Evolutionary conservation across 2,329 filamentous ascomycete species (phyloP).

Genomic region (Botryotinia globosa): DNA sequence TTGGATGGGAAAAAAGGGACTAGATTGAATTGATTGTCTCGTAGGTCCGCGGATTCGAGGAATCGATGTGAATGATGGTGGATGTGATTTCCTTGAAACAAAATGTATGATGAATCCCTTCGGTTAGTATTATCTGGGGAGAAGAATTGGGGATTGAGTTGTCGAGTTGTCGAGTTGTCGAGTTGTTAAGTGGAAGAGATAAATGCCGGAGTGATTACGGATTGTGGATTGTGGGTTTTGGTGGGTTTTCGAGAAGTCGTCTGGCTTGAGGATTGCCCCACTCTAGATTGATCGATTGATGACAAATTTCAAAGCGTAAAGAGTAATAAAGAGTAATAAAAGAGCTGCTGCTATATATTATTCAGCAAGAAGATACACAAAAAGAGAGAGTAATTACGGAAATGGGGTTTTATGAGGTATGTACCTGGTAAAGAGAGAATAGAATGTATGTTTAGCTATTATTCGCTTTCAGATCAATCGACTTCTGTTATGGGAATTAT

Average conservation of each 20-base stretch:
- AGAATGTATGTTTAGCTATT: background rate
- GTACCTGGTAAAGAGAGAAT: too few species aligned
- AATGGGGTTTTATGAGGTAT: background rate
- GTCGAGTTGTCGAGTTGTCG: conserved; percentile 4
- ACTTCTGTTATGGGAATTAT: background rate
- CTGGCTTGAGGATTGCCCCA: conserved; percentile 4
- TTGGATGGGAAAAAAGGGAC: background rate
- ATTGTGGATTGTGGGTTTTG: background rate
- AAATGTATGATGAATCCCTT: background rate
- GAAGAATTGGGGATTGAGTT: background rate
- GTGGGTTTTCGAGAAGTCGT: background rate
- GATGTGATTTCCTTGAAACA: background rate
- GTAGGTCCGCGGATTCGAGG: background rate
- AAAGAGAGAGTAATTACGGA: background rate
- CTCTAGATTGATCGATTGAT: background rate
- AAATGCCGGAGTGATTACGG: conserved; percentile 13
- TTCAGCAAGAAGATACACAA: background rate
- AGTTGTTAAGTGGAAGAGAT: background rate
- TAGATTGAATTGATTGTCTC: background rate
- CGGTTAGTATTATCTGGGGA: background rate
- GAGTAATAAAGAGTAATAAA: background rate
- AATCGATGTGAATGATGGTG: background rate
- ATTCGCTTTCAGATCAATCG: background rate
- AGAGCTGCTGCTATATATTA: background rate
- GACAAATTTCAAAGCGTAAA: conserved; percentile 11